Evolutionary conservation across 768 basidiomycete species (phyloP).

Genomic region (Pulveroboletus ravenelii): DNA sequence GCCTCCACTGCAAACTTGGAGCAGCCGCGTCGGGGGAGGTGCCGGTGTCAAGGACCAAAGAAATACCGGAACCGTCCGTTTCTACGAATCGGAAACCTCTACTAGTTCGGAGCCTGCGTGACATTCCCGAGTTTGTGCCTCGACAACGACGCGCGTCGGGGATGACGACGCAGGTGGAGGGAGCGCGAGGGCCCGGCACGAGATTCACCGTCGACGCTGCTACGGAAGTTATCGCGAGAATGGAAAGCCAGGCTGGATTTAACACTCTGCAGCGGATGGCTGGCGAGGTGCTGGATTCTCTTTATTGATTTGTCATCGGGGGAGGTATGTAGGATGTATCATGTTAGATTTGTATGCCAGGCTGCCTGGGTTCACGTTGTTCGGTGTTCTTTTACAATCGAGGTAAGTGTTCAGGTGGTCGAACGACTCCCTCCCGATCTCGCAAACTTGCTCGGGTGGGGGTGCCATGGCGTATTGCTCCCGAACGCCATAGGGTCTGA

Average conservation of each 20-base stretch:
- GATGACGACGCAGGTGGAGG: neutral
- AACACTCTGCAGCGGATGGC: constrained; percentile 2
- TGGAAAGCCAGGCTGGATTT: constrained; percentile 19
- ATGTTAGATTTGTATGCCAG: too few species aligned
- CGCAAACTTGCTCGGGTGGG: too few species aligned
- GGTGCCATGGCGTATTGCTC: too few species aligned
- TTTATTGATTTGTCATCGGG: too few species aligned
- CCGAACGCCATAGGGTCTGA: neutral
- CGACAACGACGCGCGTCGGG: constrained; percentile 9
- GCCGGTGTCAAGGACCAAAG: neutral
- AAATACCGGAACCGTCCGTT: neutral
- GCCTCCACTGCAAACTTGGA: constrained; percentile 21
- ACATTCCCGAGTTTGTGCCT: constrained; percentile 27
- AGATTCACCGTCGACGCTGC: constrained; percentile 14
- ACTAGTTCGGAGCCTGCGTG: constrained; percentile 7
- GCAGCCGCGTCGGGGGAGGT: neutral
- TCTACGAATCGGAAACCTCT: neutral
- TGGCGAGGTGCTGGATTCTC: neutral
- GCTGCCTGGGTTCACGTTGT: too few species aligned
- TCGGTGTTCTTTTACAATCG: too few species aligned
- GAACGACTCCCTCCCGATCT: too few species aligned
- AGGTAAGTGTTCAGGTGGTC: too few species aligned
- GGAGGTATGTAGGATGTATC: too few species aligned
- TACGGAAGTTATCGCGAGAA: constrained; percentile 17
- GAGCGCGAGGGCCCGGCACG: neutral